Evolutionary conservation across 1,139 yeast genomes (phyloP).

Genomic region (Chernovozyma sophiae-reginae): DNA sequence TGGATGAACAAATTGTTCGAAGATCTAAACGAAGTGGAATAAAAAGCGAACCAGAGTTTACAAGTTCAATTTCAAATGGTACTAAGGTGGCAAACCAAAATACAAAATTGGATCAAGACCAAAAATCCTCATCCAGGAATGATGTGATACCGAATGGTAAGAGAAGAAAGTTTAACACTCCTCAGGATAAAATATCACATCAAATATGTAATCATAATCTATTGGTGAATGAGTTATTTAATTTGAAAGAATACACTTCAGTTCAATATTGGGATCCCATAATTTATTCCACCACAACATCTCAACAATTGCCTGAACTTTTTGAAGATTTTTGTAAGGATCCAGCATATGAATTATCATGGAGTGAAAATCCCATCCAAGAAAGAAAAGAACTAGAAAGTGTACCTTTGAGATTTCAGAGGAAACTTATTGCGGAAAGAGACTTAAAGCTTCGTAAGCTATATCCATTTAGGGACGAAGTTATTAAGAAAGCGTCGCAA

Average conservation of each 20-base stretch:
- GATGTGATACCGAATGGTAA: conserved; percentile 6
- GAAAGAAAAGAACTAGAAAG: conserved; percentile 22
- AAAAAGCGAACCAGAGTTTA: too few relatives aligned
- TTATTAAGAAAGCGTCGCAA: conserved; percentile 20
- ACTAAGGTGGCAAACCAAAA: background rate
- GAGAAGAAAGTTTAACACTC: conserved; percentile 14
- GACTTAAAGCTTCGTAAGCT: conserved; percentile 29
- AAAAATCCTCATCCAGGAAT: background rate
- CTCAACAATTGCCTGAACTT: conserved; percentile 30
- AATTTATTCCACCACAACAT: conserved; percentile 13
- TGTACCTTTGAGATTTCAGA: conserved; percentile 41
- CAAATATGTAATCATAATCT: conserved; percentile 29
- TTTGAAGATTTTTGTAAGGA: conserved; percentile 29
- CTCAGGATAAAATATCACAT: conserved; percentile 30
- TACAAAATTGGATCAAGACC: background rate
- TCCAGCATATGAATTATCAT: conserved; percentile 24
- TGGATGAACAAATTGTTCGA: too few relatives aligned
- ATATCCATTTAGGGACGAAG: conserved; percentile 35
- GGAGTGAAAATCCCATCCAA: conserved; percentile 30
- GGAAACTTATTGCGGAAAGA: conserved; percentile 40
- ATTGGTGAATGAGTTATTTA: conserved; percentile 49
- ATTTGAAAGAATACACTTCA: conserved; percentile 56
- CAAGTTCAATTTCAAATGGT: background rate
- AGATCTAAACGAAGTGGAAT: background rate
- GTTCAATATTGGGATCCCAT: conserved; percentile 59